phyloP scores from a whole-genome alignment of 768 basidiomycete genomes.

The Lactarius indigo region DNA sequence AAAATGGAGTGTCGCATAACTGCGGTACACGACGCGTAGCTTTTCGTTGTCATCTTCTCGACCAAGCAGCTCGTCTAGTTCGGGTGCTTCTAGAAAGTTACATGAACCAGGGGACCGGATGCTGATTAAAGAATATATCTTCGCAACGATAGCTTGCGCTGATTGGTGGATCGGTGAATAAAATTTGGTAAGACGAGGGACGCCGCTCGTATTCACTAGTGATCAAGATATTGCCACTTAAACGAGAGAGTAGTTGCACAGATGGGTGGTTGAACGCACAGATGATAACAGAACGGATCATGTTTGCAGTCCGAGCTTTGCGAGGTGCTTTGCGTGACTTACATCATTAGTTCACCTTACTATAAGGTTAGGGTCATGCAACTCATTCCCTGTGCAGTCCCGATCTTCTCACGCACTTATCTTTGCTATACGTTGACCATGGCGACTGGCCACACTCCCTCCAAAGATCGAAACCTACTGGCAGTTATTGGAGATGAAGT shows the following conservation, averaged over 20 bases:
- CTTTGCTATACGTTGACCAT: constrained; percentile 31
- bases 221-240: constrained; percentile 18
- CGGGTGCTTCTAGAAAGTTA: constrained; percentile 95
- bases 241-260: background rate
- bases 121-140: constrained; percentile 87
- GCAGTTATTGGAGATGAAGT: constrained; percentile 99
- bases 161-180: constrained; percentile 75
- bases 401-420: background rate
- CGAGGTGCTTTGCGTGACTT: too few species aligned
- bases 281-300: constrained; percentile 27
- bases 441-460: constrained; percentile 46
- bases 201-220: constrained; percentile 89
- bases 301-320: background rate
- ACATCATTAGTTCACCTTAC: too few species aligned
- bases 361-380: too few species aligned
- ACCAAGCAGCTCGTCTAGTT: constrained; percentile 72
- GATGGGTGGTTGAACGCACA: constrained; percentile 13
- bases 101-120: constrained; percentile 80
- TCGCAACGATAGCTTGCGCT: constrained; percentile 68
- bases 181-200: constrained; percentile 82
- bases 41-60: constrained; percentile 48
- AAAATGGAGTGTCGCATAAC: constrained; percentile 95
- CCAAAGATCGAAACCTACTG: constrained; percentile 81
- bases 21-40: constrained; percentile 89
- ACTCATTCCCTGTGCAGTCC: too few species aligned